Base-by-base conservation (phyloP, 192 early-diverging fungal genomes). In the Paraglomus brasilianum region DNA sequence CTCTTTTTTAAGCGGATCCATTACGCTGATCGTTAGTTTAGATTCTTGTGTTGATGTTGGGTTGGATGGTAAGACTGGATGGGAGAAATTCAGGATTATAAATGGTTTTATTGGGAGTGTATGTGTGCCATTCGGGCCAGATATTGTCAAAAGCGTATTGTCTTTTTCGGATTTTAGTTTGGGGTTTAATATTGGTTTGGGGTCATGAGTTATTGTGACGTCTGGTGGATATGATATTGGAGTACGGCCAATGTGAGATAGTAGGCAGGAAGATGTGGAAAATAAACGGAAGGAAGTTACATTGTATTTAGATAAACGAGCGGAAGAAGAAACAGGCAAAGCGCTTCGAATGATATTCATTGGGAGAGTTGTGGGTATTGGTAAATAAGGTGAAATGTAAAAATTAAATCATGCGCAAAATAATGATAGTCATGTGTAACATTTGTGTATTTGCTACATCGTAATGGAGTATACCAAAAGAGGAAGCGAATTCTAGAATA, bases 241-340 rank as follows among this genome's bases (percentile, higher is more conserved):
- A 55, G 84, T 78, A 43, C 89, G 87, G 64, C 96, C 96, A 77
- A 97, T 91, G 75, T 90, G 90, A 43, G 94, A 95, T 21, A 66
- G 74, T 0, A 74, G 59, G 17, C 79, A 63, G 19, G 75, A 56
- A 21, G 83, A 69, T 14, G 83, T 74, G 8, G 78, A 72, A 52
- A 89, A 85, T 69, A 58, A 15, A 53, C 43, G 52, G 67, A 15
- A 65, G 69, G 68, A 45, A 44, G 45, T 41, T 71, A 66, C 58
- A 76, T 22, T 61, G 66, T 66, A 53, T 71, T 47, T 61, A 71
- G 52, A 42, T 65, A 63, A 65, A 72, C 70, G 75, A 60, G 47
- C 39, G 75, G 41, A 70, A 76, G 72, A 22, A 40, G 64, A 21
- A 22, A n/a, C 17, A 45, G 36, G 44, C 38, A 46, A 36, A 55